Conservation (phyloP, 208 protist species). For the Naegleria lovaniensis region DNA sequence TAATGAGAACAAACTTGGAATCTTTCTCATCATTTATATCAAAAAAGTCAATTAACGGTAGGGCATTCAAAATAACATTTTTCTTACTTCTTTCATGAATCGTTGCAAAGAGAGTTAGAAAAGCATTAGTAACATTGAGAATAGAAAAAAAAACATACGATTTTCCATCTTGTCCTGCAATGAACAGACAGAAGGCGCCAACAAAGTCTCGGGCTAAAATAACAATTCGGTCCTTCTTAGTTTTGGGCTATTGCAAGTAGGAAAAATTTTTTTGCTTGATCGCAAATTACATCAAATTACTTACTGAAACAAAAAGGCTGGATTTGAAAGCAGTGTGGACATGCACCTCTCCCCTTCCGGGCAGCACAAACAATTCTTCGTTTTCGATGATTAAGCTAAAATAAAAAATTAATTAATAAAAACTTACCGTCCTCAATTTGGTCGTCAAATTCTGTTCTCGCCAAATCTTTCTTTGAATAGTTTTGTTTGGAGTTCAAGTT, state of each 20-base stretch:
- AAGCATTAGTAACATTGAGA: too few species aligned
- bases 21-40: background rate
- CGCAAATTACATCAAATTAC: background rate
- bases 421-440: background rate
- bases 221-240: background rate
- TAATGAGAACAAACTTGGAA: background rate
- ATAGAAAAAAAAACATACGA: background rate
- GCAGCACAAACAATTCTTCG: background rate
- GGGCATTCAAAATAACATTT: background rate
- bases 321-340: background rate
- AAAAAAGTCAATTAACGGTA: background rate
- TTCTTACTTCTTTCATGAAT: background rate
- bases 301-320: background rate
- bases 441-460: background rate
- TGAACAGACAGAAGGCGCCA: background rate
- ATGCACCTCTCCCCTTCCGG: background rate
- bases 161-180: background rate
- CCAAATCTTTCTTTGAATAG: background rate
- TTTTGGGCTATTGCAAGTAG: background rate
- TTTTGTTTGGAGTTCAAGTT: background rate
- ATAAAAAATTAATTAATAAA: background rate
- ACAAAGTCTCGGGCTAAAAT: background rate
- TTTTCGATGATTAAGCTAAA: too few species aligned
- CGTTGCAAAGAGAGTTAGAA: too few species aligned
- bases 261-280: background rate